Base-by-base conservation (phyloP, 176 grass and related monocot genomes). In the Cymbopogon citratus region DNA sequence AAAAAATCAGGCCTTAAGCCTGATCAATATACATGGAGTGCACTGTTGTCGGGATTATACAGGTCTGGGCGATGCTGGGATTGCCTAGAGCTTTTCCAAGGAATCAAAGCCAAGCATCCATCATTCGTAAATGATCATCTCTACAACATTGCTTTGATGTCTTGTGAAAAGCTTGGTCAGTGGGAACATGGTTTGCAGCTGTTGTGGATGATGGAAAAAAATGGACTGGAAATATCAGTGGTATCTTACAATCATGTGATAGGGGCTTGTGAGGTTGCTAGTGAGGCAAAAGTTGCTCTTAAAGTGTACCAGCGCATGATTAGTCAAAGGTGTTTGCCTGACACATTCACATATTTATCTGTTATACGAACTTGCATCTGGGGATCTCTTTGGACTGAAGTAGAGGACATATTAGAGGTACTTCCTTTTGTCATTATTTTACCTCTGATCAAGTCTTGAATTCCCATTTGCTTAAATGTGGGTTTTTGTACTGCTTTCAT, bases 231-330 rank as follows among this genome's bases (percentile, higher is more conserved):
- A 73, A 77, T 94, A 70, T 92, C 84, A 65, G 87, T 48, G 5
- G 65, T 87, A 19, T 89, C 90, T 80, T 98, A 98, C 76, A 98
- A 98, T 79, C 95, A 98, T 86, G 95, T 86, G 75, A 94, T 98
- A 77, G 81, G 81, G 81, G 71, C 92, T 79, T 98, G 92, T 71
- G 95, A 98, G 87, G 72, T 91, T 75, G 92, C 86, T 12, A 83
- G 86, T 14, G 7, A 93, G 75, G 90, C 92, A 66, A 84, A 89
- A 84, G 79, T 94, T 87, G 95, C 92, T 71, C 63, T 98, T 44
- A 44, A 92, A 76, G 67, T 94, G 26, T 98, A 98, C 84, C 77
- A 9, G 66, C 90, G 70, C 44, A 98, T 98, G 95, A 84, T 87
- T 86, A 73, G 60, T 74, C 25, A 49, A 68, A 77, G 84, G 56